Conservation (phyloP, 306 rosid species). For the Mucuna pruriens region DNA sequence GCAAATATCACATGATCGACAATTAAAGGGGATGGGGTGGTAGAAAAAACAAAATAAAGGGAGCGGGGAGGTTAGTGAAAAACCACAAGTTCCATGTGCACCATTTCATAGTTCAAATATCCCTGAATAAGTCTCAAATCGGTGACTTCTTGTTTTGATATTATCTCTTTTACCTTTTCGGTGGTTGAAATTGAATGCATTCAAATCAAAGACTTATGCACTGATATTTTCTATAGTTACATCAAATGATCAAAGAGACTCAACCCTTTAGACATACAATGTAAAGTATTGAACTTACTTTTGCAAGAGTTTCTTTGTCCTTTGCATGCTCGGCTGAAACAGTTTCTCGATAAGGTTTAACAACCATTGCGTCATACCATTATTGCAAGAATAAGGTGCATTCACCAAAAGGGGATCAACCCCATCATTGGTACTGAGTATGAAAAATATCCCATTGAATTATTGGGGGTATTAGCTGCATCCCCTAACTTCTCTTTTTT, state of each 20-base stretch:
- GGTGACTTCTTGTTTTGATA: neutral
- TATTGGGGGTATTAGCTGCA: neutral
- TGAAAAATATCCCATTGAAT: neutral
- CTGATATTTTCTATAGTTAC: neutral
- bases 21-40: neutral
- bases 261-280: neutral
- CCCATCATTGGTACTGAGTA: neutral
- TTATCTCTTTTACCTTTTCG: neutral
- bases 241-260: neutral
- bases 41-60: too few relatives aligned
- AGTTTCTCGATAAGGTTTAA: neutral
- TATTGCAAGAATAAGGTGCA: neutral
- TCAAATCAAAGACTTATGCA: neutral
- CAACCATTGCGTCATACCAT: constrained; percentile 5
- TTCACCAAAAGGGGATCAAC: neutral
- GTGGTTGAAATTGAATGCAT: neutral
- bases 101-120: neutral
- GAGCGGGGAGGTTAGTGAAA: neutral
- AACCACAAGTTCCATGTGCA: neutral
- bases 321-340: neutral
- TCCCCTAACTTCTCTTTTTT: neutral
- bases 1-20: neutral
- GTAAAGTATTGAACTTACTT: neutral
- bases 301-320: constrained; percentile 12
- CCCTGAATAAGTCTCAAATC: neutral